Conservation (phyloP, 1,284 basidiomycete species). For the Golubevia pallescens region DNA sequence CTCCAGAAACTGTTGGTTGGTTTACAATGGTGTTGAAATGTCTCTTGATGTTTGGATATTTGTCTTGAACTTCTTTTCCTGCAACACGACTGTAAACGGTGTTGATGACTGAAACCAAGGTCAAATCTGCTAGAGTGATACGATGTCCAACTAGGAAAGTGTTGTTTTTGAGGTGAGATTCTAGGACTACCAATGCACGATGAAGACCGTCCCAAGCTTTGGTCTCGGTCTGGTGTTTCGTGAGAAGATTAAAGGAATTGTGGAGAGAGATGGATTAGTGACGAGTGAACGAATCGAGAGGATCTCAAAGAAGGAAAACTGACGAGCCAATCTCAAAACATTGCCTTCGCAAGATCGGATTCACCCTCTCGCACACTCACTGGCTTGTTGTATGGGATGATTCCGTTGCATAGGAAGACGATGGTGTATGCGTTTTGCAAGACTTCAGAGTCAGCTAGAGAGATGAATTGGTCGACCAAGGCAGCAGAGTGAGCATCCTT, state of each 20-base stretch:
- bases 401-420: constrained; percentile 21
- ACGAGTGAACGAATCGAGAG: too few relatives aligned
- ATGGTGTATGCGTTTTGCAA: constrained; percentile 49
- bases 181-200: constrained; percentile 72
- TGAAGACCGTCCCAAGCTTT: constrained; percentile 67
- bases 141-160: constrained; percentile 94
- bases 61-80: constrained; percentile 43
- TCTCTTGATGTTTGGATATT: constrained; percentile 77
- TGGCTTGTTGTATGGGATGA: constrained; percentile 65
- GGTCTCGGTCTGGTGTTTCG: constrained; percentile 66
- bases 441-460: constrained; percentile 72
- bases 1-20: constrained; percentile 67
- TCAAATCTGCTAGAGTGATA: constrained; percentile 88
- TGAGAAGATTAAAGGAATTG: constrained; percentile 8
- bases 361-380: too few relatives aligned
- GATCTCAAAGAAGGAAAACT: constrained; percentile 61
- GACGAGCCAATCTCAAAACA: too few relatives aligned
- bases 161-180: constrained; percentile 76
- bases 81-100: constrained; percentile 21
- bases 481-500: constrained; percentile 69
- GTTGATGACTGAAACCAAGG: constrained; percentile 68
- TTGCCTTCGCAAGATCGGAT: too few relatives aligned
- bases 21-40: constrained; percentile 75
- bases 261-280: constrained; percentile 10
- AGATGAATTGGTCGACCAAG: constrained; percentile 74